Conservation (phyloP, 2,329 filamentous ascomycete species). For the Colletotrichum aenigma region DNA sequence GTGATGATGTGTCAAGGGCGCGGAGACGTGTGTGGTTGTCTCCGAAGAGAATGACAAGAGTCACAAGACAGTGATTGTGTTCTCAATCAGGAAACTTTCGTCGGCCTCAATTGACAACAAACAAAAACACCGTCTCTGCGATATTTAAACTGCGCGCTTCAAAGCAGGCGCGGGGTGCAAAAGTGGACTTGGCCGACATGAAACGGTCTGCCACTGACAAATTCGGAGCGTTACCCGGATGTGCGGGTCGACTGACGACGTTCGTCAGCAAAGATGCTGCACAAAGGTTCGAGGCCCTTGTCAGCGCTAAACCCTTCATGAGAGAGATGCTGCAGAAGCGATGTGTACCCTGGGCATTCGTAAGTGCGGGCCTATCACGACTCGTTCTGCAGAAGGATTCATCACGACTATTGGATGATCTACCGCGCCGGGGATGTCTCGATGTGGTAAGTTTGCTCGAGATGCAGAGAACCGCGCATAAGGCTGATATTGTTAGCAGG, state of each 20-base stretch:
- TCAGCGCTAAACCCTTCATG: background rate
- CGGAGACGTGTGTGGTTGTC: background rate
- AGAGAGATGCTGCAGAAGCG: background rate
- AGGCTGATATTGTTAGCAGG: background rate
- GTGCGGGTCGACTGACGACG: background rate
- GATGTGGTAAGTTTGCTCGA: background rate
- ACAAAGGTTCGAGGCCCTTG: background rate
- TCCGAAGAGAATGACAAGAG: background rate
- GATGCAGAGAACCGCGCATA: background rate
- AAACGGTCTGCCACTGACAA: background rate
- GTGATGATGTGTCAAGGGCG: background rate
- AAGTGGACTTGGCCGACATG: background rate
- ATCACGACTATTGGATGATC: background rate
- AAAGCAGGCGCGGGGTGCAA: background rate
- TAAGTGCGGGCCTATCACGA: background rate
- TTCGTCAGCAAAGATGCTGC: background rate
- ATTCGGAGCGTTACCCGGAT: background rate
- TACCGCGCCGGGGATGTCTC: background rate
- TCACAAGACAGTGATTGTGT: background rate
- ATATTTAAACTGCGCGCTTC: background rate
- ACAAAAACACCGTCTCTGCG: background rate
- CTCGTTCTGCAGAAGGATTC: background rate
- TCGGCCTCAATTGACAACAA: background rate
- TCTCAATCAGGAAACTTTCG: background rate
- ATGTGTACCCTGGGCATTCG: background rate